Conservation (phyloP, 768 basidiomycete genomes). For the Dacryopinax spathularia region DNA sequence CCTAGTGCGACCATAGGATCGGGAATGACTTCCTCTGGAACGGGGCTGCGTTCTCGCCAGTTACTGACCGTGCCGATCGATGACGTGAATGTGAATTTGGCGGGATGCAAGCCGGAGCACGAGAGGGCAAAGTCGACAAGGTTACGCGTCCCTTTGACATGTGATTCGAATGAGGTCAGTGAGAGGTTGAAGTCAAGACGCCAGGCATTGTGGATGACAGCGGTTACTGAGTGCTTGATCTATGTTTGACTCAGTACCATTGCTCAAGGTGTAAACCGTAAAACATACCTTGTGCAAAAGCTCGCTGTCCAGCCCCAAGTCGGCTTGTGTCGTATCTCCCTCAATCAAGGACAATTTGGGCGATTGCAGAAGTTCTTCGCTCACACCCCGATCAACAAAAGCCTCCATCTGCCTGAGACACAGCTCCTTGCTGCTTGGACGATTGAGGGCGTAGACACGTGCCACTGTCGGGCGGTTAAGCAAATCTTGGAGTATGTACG, state of each 20-base stretch:
- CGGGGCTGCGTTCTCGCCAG: background rate
- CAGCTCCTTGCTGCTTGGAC: background rate
- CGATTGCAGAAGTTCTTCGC: background rate
- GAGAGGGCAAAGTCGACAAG: background rate
- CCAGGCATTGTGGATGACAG: background rate
- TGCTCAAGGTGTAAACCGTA: background rate
- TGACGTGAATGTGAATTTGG: background rate
- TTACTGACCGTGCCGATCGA: background rate
- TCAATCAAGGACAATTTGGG: background rate
- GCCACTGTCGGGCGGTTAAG: background rate
- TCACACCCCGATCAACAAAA: background rate
- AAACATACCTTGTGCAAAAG: background rate
- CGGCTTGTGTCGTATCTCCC: background rate
- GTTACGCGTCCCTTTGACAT: background rate
- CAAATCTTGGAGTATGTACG: background rate
- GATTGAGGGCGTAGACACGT: constrained; percentile 1
- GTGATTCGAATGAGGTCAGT: constrained; percentile 1
- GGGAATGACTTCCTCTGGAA: background rate
- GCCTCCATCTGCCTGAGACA: background rate
- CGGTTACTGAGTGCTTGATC: background rate
- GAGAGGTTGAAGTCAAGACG: constrained; percentile 5
- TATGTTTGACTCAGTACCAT: background rate
- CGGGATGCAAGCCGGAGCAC: background rate
- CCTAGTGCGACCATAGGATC: background rate
- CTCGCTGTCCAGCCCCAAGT: background rate